Evolutionary conservation across 2,329 filamentous ascomycete genomes (phyloP), one percentile per base, ranked within the genome.

Genomic region (Aspergillus pseudoterreus): DNA sequence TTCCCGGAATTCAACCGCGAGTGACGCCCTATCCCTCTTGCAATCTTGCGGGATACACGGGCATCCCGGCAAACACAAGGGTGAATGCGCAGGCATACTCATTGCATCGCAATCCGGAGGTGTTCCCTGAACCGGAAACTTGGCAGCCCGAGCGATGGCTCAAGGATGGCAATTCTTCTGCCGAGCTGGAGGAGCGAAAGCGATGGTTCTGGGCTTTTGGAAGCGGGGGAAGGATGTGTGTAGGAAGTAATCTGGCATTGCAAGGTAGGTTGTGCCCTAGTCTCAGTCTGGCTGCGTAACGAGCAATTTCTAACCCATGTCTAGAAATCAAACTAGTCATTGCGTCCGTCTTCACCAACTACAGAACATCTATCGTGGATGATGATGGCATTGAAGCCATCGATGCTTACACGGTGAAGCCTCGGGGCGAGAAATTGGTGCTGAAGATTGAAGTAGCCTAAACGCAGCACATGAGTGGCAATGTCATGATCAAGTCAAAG

Each of bases 321-420:
- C 63, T 60, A 86, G 87, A 88, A 57, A 88, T 91, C 73, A 91
- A 91, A 69, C 75, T 87, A 42, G 81, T 86, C 4, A 71, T 86
- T 30, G 85, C 86, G 0, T 80, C 82, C 1, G 81, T 94, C 4
- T 92, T 90, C 67, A 81, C 82, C 3, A 87, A 85, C 50, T 88
- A 82, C 63, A 77, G 68, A 5, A 86, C 80, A 0, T 66, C 75
- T 4, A 75, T 88, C 46, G 75, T 88, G 2, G 74, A 87, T 51
- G 85, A 87, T 57, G 72, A 76, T 1, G 80, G 79, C 0, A 85
- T 88, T 55, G 82, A 87, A 61, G 83, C 82, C 56, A 79, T 78
- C 2, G 86, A 88, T 68, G 81, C 80, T 2, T 88, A 87, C 59
- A 83, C 82, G 0, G 78, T 79, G 0, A 78, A 80, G 17, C 85